Percentiles rank a stretch among this genome's conserved stretches.
phyloP scores from a whole-genome alignment of 2,329 filamentous ascomycete species.

The Talaromyces funiculosus region DNA sequence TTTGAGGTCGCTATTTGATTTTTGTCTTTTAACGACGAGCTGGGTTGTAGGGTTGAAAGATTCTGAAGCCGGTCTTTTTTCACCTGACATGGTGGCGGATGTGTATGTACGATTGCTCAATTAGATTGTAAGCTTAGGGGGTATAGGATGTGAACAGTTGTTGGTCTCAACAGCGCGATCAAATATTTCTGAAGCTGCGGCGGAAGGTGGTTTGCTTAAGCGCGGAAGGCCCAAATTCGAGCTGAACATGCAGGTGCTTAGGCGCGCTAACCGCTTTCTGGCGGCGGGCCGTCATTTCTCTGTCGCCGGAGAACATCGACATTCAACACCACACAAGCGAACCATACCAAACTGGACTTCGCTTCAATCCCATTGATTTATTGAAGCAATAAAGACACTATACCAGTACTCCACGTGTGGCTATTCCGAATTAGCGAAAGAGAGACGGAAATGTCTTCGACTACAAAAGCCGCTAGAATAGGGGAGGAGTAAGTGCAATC shows the following conservation, averaged over 20 bases:
- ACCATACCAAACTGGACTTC: background rate
- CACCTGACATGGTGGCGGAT: constrained; percentile 64
- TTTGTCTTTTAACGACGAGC: constrained; percentile 84
- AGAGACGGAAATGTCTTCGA: constrained; percentile 44
- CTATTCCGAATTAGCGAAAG: background rate
- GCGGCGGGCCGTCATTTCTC: constrained; percentile 4
- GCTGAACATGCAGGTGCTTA: constrained; percentile 2
- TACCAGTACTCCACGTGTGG: background rate
- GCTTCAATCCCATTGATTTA: background rate
- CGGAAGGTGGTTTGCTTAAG: constrained; percentile 10
- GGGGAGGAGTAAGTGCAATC: constrained; percentile 64
- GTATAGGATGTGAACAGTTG: background rate
- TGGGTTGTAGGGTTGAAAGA: constrained; percentile 69
- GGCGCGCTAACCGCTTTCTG: constrained; percentile 22
- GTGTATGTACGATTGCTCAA: background rate
- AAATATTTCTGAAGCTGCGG: background rate
- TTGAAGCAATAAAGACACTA: background rate
- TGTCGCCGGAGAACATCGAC: background rate
- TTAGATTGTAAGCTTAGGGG: no score
- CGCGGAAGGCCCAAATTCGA: constrained; percentile 9
- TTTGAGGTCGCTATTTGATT: constrained; percentile 57
- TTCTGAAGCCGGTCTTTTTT: constrained; percentile 85
- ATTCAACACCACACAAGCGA: background rate
- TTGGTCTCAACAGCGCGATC: background rate
- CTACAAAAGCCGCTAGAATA: constrained; percentile 61